Evolutionary conservation across 75 land plant species (phyloP), one percentile per base, ranked within the genome.

Genomic region (Sequoia sempervirens): DNA sequence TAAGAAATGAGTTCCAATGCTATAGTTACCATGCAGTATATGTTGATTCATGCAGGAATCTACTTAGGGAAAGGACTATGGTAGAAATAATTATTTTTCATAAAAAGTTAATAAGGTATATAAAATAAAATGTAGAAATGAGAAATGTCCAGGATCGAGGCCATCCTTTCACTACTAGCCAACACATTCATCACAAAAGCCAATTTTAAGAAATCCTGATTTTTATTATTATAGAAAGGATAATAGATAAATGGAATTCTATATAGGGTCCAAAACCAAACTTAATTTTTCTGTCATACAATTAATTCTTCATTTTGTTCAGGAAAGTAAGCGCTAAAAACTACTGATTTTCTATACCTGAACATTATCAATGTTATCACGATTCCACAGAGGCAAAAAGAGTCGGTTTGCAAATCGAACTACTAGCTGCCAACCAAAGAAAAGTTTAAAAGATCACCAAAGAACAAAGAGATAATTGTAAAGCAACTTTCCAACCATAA

Each of bases 321-420:
- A 37, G 9, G 2, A 75, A 75, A 37, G 45, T 34, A 81, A 64
- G 18, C 26, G 30, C 20, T 46, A 7, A 23, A 56, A 46, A 53
- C 18, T 26, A 53, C 14, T 46, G 17, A 32, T 20, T 36, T 82
- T 56, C 81, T 11, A 36, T 86, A 96, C 99, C 98, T 97, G 99
- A 54, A 97, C 86, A 83, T 93, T 97, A 47, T 82, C 96, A 85
- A 97, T 97, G 85, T 97, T 94, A 87, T 97, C 99, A 32, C 99
- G 99, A 82, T 97, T 95, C 99, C 99, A 97, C 4, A 97, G 92
- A 26, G 99, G 99, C 75, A 97, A 83, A 87, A 97, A 97, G 76
- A 95, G 86, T 32, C 99, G 96, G 82, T 97, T 97, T 75, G 99
- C 94, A 89, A 97, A 97, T 20, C 99, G 93, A 90, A 97, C 92